Percentiles rank a stretch among this genome's conserved stretches.
Evolutionary conservation across 2,329 filamentous ascomycete genomes (phyloP).

Genomic region (Trichothecium roseum): DNA sequence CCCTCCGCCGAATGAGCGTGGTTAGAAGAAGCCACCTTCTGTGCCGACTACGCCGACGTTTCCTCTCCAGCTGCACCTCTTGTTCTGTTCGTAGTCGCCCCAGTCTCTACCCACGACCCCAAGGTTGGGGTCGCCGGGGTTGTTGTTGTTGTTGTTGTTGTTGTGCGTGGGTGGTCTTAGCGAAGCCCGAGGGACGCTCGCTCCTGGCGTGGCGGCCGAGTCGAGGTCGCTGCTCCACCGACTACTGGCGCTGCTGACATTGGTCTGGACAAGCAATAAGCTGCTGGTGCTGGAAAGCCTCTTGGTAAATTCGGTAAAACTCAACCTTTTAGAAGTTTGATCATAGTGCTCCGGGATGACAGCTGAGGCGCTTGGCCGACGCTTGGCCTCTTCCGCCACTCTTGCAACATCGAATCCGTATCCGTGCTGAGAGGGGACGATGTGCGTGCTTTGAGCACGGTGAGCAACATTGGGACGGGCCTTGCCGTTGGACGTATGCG

Average conservation of each 20-base stretch:
- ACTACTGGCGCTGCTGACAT: conserved; percentile 37
- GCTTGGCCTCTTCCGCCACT: no score
- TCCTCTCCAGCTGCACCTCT: conserved; percentile 45
- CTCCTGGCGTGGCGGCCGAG: not conserved
- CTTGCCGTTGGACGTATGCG: conserved; percentile 44
- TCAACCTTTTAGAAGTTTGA: conserved; percentile 37
- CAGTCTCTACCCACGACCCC: conserved; percentile 13
- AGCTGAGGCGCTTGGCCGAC: conserved; percentile 23
- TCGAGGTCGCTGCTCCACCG: conserved; percentile 22
- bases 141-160: conserved; percentile 38
- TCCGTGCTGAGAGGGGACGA: conserved; percentile 16
- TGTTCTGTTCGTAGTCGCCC: conserved; percentile 24
- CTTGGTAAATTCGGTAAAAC: conserved; percentile 52
- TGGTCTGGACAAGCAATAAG: conserved; percentile 48
- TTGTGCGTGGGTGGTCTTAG: conserved; percentile 23
- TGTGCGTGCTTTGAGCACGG: conserved; percentile 37
- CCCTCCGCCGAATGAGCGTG: no score
- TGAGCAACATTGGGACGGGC: conserved; percentile 31
- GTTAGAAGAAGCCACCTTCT: conserved; percentile 46
- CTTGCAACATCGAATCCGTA: not conserved
- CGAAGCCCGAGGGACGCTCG: conserved; percentile 25
- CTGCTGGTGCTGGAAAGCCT: conserved; percentile 51
- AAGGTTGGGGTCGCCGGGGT: conserved; percentile 24
- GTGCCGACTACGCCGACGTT: conserved; percentile 42
- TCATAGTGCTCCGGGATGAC: conserved; percentile 34